Conservation (phyloP, 2,329 filamentous ascomycete genomes). For the Aspergillus proliferans region DNA sequence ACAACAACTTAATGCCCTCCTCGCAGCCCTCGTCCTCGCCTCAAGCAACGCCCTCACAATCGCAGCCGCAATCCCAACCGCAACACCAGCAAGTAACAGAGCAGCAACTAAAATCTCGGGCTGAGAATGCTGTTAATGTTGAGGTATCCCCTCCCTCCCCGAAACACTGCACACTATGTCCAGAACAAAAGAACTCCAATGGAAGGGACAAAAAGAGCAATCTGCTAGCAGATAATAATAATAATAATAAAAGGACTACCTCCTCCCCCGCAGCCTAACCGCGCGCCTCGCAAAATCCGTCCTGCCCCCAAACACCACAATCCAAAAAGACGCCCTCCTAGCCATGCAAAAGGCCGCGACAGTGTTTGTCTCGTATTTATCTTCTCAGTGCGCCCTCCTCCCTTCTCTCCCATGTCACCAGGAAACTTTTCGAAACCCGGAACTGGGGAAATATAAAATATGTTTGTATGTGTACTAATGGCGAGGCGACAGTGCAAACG, state of each 20-base stretch:
- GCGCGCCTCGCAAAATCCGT: conserved; percentile 58
- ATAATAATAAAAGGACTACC: conserved; percentile 43
- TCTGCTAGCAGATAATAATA: not conserved
- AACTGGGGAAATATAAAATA: too few relatives aligned
- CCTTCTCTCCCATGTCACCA: not conserved
- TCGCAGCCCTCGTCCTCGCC: not conserved
- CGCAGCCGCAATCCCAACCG: conserved; percentile 10
- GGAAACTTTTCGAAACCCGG: too few relatives aligned
- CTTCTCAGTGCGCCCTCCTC: conserved; percentile 46
- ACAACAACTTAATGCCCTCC: not conserved
- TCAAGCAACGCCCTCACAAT: not conserved
- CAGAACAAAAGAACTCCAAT: not conserved
- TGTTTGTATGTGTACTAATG: too few relatives aligned
- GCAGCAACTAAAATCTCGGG: conserved; percentile 34
- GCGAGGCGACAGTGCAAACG: conserved; percentile 40
- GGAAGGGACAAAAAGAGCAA: not conserved
- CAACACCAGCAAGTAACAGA: conserved; percentile 27
- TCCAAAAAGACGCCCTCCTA: conserved; percentile 59
- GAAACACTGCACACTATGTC: too few relatives aligned
- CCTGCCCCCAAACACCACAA: conserved; percentile 58
- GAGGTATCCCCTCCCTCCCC: conserved; percentile 24
- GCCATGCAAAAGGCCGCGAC: conserved; percentile 61
- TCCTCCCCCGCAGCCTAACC: conserved; percentile 57
- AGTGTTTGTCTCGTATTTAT: conserved; percentile 60
- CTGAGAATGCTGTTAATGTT: conserved; percentile 33